Evolutionary conservation across 1,139 yeast genomes (phyloP), one percentile per base, ranked within the genome.

Genomic region (Eremothecium sinecaudum): DNA sequence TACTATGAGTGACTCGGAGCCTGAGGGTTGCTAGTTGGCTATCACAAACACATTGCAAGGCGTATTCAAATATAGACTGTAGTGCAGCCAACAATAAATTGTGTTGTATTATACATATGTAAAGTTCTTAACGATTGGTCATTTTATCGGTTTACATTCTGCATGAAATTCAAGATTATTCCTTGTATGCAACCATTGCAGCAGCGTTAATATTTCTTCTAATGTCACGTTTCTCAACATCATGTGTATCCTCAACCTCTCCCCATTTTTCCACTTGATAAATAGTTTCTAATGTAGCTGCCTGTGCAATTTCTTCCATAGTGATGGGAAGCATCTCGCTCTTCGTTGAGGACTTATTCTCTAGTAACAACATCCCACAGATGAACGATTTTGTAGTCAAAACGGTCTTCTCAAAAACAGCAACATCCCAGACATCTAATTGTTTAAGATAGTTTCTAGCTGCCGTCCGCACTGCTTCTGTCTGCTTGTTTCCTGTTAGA

Each of bases 201-300:
- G 94, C 92, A 46, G 87, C 72, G 21, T 90, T 75, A 34, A 90
- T 67, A 48, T 77, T 78, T 58, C 97, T 73, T 46, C 83, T 67
- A 57, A 93, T 70, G 46, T 90, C 96, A 31, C 77, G 94, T 57
- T 79, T 79, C 51, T 84, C 94, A 12, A 90, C 97, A 57, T 90
- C 98, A 54, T 90, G 98, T 4, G 97, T 86, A 52, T 90, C 98
- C 62, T 90, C 98, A 16, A 90, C 97, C 58, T 90, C 96, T 25
- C 98, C 98, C 98, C 98, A 90, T 51, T 77, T 71, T 25, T 73
- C 75, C 18, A 94, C 82, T 59, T 90, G 98, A 58, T 73, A 73
- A 32, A 79, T 76, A 5, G 79, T 79, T 55, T 90, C 98, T 49
- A 90, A 65, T 37, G 80, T 77, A 8, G 87, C 90, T 41, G 82